Evolutionary conservation across 1,139 yeast genomes (phyloP), one percentile per base, ranked within the genome.

Genomic region (Geotrichum siamense): DNA sequence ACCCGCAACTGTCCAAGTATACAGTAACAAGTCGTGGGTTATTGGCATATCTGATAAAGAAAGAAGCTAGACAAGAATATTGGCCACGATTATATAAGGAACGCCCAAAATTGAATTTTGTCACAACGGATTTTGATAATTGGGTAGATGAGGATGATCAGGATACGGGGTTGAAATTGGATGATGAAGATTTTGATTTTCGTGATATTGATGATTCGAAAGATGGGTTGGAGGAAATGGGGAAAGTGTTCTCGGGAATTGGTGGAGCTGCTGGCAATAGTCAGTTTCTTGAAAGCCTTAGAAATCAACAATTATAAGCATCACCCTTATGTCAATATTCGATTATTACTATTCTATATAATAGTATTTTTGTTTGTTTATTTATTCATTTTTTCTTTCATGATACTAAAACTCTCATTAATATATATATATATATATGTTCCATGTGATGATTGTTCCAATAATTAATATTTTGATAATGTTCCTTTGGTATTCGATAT

Each of bases 121-220:
- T 91, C 62, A 83, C 84, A 71, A 91, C 98, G 13, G 97, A 91
- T 62, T 91, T 91, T 60, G 96, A 89, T 69, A 84, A 81, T 65
- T 91, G 98, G 98, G 93, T 82, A 35, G 95, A 86, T 61, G 94
- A 86, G 69, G 96, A 87, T 59, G 95, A 86, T 65, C 95, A 85
- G 66, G 85, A 66, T n/a, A 28, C 13, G 8, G 79, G 69, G 16
- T 78, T 72, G 8, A 53, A 54, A 39, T 60, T 56, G 15, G 63
- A 67, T 44, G 62, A 62, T 49, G 66, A 64, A 29, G 73, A 69
- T 17, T 50, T 56, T 30, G 61, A 38, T 15, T 38, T 19, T 15
- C 19, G 19, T 28, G 22, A 29, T 10, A 38, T 38, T 12, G 23
- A 21, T 5, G 12, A 13, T 20, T 20, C 41, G 5, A 38, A 9